Evolutionary conservation across 2,329 filamentous ascomycete genomes (phyloP).

Genomic region (Trichoderma sp.): DNA sequence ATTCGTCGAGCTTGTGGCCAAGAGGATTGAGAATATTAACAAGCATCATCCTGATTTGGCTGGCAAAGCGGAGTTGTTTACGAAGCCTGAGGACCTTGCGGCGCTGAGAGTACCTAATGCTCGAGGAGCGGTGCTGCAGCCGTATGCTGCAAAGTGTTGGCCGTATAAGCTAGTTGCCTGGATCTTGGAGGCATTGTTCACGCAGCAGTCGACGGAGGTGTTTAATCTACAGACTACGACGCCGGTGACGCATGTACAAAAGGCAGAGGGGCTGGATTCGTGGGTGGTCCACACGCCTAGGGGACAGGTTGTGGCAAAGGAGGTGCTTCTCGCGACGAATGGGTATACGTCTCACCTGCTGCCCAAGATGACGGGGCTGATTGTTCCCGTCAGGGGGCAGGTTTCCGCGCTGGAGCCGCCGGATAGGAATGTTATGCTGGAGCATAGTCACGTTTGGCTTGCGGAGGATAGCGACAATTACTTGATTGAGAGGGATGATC

Average conservation of each 20-base stretch:
- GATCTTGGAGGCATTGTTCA: slow-evolving; percentile 63
- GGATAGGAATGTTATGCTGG: slow-evolving; percentile 40
- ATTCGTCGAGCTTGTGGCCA: slow-evolving; percentile 54
- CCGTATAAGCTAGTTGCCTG: slow-evolving; percentile 82
- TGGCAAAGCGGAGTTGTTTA: slow-evolving; percentile 46
- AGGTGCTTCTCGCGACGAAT: slow-evolving; percentile 79
- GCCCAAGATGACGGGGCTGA: slow-evolving; percentile 66
- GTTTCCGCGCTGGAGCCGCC: slow-evolving; percentile 67
- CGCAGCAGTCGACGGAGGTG: slow-evolving; percentile 36
- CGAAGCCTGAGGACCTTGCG: slow-evolving; percentile 43
- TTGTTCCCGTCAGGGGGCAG: slow-evolving; percentile 76
- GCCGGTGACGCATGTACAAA: slow-evolving; percentile 56
- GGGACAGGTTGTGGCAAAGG: slow-evolving; percentile 62
- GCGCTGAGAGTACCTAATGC: slow-evolving; percentile 58
- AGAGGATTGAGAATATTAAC: slow-evolving; percentile 53
- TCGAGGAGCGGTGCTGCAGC: slow-evolving; percentile 64
- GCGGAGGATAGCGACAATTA: slow-evolving; percentile 65
- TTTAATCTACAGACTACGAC: slow-evolving; percentile 79
- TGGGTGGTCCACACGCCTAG: slow-evolving; percentile 70
- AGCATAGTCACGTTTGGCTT: slow-evolving; percentile 65
- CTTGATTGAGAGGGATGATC: slow-evolving; percentile 67
- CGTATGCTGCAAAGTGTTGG: slow-evolving; percentile 69
- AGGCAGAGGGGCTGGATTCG: slow-evolving; percentile 26
- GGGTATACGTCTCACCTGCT: slow-evolving; percentile 78
- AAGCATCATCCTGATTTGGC: slow-evolving; percentile 59